A percentile compares a stretch with the other conserved stretches of the same genome.
phyloP scores from a whole-genome alignment of 31 red algal genomes.

The Endocladia muricata region DNA sequence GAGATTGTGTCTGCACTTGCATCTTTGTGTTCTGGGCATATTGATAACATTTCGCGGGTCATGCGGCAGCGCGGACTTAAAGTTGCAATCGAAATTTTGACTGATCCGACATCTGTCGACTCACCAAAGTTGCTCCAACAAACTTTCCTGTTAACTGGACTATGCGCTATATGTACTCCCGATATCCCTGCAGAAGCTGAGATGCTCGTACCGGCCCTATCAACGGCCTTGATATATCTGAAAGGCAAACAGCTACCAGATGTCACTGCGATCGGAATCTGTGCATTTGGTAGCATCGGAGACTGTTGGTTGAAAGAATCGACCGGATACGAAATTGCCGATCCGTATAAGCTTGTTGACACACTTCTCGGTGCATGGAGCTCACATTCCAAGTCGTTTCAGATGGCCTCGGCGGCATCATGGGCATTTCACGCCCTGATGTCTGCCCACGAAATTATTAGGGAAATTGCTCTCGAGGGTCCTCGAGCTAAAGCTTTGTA shows the following conservation, averaged over 20 bases:
- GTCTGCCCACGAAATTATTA: background rate
- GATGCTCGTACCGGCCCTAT: conserved; percentile 18
- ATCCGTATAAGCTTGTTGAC: background rate
- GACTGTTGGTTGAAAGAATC: conserved; percentile 47
- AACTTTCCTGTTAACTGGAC: conserved; percentile 18
- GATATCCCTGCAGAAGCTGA: conserved; percentile 12
- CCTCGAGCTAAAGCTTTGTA: no score
- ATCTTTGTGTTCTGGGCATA: conserved; percentile 39
- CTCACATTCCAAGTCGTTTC: background rate
- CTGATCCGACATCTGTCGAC: background rate
- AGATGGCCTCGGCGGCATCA: conserved; percentile 6
- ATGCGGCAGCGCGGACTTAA: conserved; percentile 40
- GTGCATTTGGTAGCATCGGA: conserved; percentile 27
- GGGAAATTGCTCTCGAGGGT: no score
- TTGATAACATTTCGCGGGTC: conserved; percentile 58
- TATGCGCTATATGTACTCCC: conserved; percentile 51
- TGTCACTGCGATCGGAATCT: conserved; percentile 8
- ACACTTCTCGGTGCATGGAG: background rate
- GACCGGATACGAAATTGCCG: conserved; percentile 21
- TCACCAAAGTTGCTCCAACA: conserved; percentile 2
- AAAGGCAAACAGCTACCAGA: background rate
- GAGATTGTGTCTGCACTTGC: conserved; percentile 18
- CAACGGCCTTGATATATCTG: background rate
- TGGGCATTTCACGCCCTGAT: conserved; percentile 12
- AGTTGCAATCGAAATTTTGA: conserved; percentile 16